Conservation (phyloP, 208 protist species). For the Acanthamoeba quina region DNA sequence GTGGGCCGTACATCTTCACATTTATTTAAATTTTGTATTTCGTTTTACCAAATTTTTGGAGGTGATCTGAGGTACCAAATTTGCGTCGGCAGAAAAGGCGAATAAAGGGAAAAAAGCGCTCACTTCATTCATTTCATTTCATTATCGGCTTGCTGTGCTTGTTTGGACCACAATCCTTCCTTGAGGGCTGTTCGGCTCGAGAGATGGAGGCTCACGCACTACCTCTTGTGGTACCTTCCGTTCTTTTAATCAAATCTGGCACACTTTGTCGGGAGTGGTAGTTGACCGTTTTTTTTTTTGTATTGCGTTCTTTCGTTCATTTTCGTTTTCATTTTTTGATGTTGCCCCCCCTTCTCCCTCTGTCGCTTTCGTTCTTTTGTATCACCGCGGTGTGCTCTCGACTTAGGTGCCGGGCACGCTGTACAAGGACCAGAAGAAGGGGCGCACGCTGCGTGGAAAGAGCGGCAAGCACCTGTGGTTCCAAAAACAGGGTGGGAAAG, state of each 20-base stretch:
- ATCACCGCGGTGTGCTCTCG: background rate
- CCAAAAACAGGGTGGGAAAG: background rate
- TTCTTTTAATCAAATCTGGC: background rate
- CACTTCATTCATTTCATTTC: too few relatives aligned
- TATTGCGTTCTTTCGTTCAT: background rate
- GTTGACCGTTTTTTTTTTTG: background rate
- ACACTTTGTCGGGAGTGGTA: background rate
- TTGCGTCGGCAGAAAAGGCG: too few relatives aligned
- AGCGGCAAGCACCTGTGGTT: constrained; percentile 37
- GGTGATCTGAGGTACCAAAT: too few relatives aligned
- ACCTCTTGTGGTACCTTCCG: background rate
- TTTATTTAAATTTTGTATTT: too few relatives aligned
- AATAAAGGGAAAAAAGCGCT: too few relatives aligned
- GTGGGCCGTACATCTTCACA: too few relatives aligned
- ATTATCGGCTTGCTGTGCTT: too few relatives aligned
- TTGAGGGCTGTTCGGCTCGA: background rate
- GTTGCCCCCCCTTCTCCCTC: background rate
- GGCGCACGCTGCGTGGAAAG: background rate
- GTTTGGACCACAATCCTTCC: too few relatives aligned
- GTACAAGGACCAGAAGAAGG: constrained; percentile 37
- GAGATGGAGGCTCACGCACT: background rate
- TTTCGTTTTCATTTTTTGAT: background rate
- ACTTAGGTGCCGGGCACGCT: background rate
- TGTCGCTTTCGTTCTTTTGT: background rate
- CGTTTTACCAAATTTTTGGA: too few relatives aligned